Evolutionary conservation across 2,329 filamentous ascomycete species (phyloP), one percentile per base, ranked within the genome.

Genomic region (Seiridium cupressi): DNA sequence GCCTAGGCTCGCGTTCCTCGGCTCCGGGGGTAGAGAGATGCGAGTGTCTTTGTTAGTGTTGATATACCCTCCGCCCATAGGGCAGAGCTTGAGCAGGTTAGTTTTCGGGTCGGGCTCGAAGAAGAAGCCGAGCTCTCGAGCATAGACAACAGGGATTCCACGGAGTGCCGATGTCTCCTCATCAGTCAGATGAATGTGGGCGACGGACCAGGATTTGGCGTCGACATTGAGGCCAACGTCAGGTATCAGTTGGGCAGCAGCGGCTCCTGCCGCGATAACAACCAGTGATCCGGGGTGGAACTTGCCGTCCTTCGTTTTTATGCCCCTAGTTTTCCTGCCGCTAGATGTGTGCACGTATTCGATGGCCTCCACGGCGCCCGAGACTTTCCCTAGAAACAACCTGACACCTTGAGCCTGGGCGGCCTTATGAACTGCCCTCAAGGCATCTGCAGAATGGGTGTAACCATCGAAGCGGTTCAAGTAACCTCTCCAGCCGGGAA

Each of bases 91-190:
- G 48, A 89, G 72, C 4, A 87, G 69, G 31, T 80, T 79, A 0
- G 84, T 87, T 62, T 78, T 76, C 0, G 78, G 81, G 63, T 89
- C 86, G 0, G 86, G 85, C 69, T 89, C 86, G 60, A 89, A 89
- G 72, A 87, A 85, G 75, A 89, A 89, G 0, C 85, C 85, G 0
- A 88, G 73, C 62, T 89, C 86, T 2, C 86, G 79, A 1, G 82
- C 81, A 57, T 87, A 86, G 0, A 82, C 85, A 0, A 87, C 83
- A 0, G 86, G 86, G 9, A 89, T 84, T 2, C 83, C 82, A 2
- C 81, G 78, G 1, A 89, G 78, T 4, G 72, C 73, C 3, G 79
- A 76, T 0, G 81, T 79, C 68, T 89, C 86, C 0, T 79, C 77
- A 5, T 81, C 76, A 0, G 78, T 85, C 1, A 89, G 76, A 53